Percentiles rank a stretch among this genome's conserved stretches.
Conservation (phyloP, 768 basidiomycete species). For the Russula sp. region DNA sequence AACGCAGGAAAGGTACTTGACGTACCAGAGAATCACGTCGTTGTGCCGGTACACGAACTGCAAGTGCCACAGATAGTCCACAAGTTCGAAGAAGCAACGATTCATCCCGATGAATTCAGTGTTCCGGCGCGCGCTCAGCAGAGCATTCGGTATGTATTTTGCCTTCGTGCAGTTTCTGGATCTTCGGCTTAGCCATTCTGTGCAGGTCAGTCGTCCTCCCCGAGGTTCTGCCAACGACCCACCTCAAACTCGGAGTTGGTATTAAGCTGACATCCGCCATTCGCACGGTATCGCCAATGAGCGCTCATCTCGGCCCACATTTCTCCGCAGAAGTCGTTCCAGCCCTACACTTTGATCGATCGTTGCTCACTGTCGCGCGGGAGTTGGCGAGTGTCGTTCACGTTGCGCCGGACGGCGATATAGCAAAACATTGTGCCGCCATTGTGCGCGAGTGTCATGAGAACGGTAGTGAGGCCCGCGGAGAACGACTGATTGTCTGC, state of each 20-base stretch:
- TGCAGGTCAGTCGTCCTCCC: constrained; percentile 50
- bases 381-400: constrained; percentile 52
- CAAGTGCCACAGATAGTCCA: constrained; percentile 45
- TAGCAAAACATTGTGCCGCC: constrained; percentile 49
- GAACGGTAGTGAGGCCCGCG: constrained; percentile 38
- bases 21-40: constrained; percentile 34
- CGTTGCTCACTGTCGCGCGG: constrained; percentile 47
- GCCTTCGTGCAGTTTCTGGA: not conserved
- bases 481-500: constrained; percentile 50
- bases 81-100: constrained; percentile 43
- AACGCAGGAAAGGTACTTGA: constrained; percentile 34
- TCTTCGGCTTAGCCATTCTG: not conserved
- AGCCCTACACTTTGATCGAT: constrained; percentile 40
- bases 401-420: constrained; percentile 40
- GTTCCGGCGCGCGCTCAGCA: constrained; percentile 47
- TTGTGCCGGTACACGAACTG: constrained; percentile 51
- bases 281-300: constrained; percentile 54
- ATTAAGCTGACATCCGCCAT: constrained; percentile 53
- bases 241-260: constrained; percentile 50
- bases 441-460: constrained; percentile 45
- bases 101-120: constrained; percentile 39
- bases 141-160: constrained; percentile 41
- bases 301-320: constrained; percentile 49
- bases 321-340: constrained; percentile 51
- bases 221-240: constrained; percentile 38